phyloP scores from a whole-genome alignment of 495 filamentous ascomycete species.

The Podospora pseudopauciseta region DNA sequence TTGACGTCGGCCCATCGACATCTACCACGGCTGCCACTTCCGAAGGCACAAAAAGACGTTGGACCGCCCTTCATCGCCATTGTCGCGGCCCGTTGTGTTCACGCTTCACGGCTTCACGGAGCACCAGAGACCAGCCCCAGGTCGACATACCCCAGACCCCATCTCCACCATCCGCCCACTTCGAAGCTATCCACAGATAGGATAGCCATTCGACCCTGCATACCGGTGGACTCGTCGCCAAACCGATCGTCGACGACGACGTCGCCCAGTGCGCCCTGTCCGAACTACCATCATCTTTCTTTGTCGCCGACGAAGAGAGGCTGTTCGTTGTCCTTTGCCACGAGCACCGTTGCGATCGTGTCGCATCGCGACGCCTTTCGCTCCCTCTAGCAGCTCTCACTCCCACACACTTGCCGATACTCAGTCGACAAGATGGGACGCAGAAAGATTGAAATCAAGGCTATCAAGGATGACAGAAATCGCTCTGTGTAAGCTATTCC shows the following conservation, averaged over 20 bases:
- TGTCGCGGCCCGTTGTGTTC: conserved; percentile 21
- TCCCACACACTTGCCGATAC: conserved; percentile 3
- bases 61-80: conserved; percentile 24
- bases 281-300: conserved; percentile 10
- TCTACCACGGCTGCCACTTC: conserved; percentile 25
- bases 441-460: conserved; percentile 96
- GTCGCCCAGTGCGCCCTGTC: neutral
- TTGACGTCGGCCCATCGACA: conserved; percentile 26
- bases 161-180: conserved; percentile 5
- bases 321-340: conserved; percentile 2
- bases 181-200: conserved; percentile 5
- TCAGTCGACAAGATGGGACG: conserved; percentile 52
- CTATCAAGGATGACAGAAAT: conserved; percentile 98
- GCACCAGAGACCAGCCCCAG: conserved; percentile 16
- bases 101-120: conserved; percentile 10
- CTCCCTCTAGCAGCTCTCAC: conserved; percentile 2
- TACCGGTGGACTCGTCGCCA: conserved; percentile 3
- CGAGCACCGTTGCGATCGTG: conserved; percentile 4
- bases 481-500: conserved; percentile 82
- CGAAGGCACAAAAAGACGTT: conserved; percentile 30
- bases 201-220: neutral
- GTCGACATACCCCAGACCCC: neutral
- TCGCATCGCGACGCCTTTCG: conserved; percentile 8
- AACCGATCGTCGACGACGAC: conserved; percentile 2
- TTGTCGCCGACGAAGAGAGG: conserved; percentile 2